Percentiles rank a stretch among this genome's conserved stretches.
Conservation (phyloP, 2,329 filamentous ascomycete genomes). For the Trichoderma atroviride region DNA sequence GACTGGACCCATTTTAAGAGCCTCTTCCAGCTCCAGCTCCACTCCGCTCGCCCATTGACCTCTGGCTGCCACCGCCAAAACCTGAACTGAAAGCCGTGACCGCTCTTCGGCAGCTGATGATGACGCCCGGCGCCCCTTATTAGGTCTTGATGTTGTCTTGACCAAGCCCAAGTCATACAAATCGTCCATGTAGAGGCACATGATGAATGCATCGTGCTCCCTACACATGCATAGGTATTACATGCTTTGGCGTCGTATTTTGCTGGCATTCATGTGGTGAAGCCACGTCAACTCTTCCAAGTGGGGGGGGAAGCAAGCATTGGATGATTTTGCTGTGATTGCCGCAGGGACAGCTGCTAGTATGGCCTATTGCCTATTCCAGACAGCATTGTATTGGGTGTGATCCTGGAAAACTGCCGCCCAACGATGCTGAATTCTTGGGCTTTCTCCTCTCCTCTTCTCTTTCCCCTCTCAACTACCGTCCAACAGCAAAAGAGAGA, state of each 20-base stretch:
- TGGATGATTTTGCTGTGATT: background rate
- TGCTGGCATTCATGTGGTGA: slow-evolving; percentile 12
- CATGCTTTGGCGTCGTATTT: slow-evolving; percentile 2
- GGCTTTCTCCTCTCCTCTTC: background rate
- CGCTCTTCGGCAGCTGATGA: slow-evolving; percentile 13
- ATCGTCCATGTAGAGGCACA: background rate
- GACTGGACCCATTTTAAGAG: background rate
- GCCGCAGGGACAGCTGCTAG: background rate
- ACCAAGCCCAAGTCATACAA: background rate
- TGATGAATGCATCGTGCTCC: slow-evolving; percentile 4
- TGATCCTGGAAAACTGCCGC: background rate
- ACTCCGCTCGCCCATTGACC: background rate
- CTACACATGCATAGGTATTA: background rate
- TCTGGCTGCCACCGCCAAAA: slow-evolving; percentile 4
- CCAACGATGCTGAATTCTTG: background rate
- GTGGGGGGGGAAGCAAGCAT: background rate
- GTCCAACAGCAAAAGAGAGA: background rate
- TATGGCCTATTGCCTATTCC: background rate
- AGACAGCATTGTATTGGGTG: background rate
- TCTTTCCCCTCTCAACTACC: background rate
- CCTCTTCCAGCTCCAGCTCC: background rate
- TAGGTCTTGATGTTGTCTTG: background rate
- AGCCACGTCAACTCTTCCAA: slow-evolving; percentile 19
- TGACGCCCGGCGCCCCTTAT: slow-evolving; percentile 15
- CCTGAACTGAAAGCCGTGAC: background rate